Percentiles rank a stretch among this genome's conserved stretches.
These are phyloP conservation scores for Didymellaceae sp. DNA, from an alignment of 2,329 filamentous ascomycete species.

Conservation along the genomic window DNA sequence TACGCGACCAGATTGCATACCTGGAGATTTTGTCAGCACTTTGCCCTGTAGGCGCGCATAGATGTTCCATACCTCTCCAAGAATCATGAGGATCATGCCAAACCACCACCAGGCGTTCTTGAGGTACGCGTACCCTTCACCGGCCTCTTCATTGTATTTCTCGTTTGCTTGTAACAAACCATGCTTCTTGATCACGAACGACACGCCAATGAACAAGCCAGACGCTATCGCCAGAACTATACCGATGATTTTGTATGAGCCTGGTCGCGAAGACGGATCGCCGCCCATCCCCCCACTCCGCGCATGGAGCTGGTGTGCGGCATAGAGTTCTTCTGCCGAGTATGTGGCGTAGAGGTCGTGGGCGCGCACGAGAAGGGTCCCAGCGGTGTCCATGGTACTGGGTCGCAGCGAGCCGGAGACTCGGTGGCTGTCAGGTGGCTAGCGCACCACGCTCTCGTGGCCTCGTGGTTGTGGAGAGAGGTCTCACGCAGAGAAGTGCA, in stretches of 20 bases:
- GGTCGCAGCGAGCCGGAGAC: slow-evolving; percentile 20
- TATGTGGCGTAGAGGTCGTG: slow-evolving; percentile 4
- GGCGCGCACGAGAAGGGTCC: slow-evolving; percentile 30
- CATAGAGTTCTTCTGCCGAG: slow-evolving; percentile 22
- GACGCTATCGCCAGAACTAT: slow-evolving; percentile 85
- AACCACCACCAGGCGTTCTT: slow-evolving; percentile 95
- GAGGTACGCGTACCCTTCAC: slow-evolving; percentile 95
- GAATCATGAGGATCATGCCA: slow-evolving; percentile 95
- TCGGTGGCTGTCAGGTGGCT: slow-evolving; percentile 14
- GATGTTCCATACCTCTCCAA: slow-evolving; percentile 70
- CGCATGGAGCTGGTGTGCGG: slow-evolving; percentile 53
- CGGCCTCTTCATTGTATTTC: slow-evolving; percentile 94
- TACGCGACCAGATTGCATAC: slow-evolving; percentile 98
- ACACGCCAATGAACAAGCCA: slow-evolving; percentile 89
- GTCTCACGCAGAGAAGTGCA: slow-evolving; percentile 7
- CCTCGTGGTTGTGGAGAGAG: slow-evolving; percentile 6
- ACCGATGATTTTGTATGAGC: slow-evolving; percentile 82
- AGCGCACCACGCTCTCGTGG: slow-evolving; percentile 21
- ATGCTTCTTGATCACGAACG: slow-evolving; percentile 94
- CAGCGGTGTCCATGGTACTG: slow-evolving; percentile 53
- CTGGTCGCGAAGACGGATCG: slow-evolving; percentile 52
- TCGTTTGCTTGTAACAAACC: slow-evolving; percentile 90
- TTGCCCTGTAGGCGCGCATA: neutral
- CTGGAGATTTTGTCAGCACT: neutral
- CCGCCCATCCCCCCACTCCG: slow-evolving; percentile 51